These are phyloP conservation scores for Fraxinus xanthoxyloides DNA, from an alignment of 305 asterid genomes.

Conservation along the genomic window DNA sequence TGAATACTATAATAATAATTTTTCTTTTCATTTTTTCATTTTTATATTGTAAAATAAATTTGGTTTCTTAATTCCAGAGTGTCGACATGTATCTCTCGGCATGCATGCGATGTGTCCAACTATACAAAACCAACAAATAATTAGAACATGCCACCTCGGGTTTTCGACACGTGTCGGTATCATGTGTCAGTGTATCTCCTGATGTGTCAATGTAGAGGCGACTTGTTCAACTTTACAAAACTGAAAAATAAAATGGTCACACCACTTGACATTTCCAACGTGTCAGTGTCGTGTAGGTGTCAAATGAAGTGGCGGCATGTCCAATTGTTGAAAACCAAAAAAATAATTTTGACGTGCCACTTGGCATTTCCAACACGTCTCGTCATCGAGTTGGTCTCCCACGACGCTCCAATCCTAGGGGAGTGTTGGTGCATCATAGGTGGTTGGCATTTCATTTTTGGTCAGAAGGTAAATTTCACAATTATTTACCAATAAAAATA, in stretches of 20 bases:
- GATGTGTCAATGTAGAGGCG: neutral
- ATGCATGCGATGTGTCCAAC: neutral
- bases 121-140: neutral
- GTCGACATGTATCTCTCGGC: neutral
- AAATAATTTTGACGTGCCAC: neutral
- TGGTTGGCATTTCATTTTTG: neutral
- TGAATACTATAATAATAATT: too few species aligned
- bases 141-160: neutral
- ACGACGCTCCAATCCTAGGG: neutral
- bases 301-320: neutral
- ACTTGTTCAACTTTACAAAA: neutral
- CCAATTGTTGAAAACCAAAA: neutral
- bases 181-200: neutral
- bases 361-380: neutral
- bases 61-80: neutral
- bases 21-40: neutral
- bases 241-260: neutral
- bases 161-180: neutral
- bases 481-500: neutral
- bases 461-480: neutral
- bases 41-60: neutral
- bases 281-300: neutral
- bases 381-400: neutral
- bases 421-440: neutral
- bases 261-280: neutral